phyloP scores from a whole-genome alignment of 2,329 filamentous ascomycete genomes.

The Pezicula carpinea region DNA sequence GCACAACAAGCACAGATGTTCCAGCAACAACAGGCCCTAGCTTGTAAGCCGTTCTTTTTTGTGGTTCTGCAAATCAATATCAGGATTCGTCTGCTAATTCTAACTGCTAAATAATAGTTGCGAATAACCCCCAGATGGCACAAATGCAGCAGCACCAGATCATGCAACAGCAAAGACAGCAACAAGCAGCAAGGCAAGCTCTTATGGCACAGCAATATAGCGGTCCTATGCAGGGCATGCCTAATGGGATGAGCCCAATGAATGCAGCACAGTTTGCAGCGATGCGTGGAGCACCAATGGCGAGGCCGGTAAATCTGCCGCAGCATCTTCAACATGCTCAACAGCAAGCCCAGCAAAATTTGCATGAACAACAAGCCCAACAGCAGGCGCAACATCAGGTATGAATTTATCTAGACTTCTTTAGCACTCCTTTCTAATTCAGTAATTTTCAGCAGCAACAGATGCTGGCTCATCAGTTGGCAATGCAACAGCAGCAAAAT shows the following conservation, averaged over 20 bases:
- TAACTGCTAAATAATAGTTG: conserved; percentile 15
- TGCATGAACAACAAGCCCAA: conserved; percentile 34
- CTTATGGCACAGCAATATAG: conserved; percentile 50
- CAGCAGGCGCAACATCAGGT: conserved; percentile 29
- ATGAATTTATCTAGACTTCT: conserved; percentile 1
- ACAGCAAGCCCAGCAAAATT: conserved; percentile 30
- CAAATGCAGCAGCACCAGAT: conserved; percentile 51
- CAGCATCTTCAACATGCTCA: conserved; percentile 39
- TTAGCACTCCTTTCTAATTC: neutral
- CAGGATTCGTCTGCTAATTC: conserved; percentile 1
- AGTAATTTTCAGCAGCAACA: conserved; percentile 23
- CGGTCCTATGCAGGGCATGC: conserved; percentile 48
- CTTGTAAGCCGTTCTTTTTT: conserved; percentile 17
- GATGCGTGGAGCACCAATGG: conserved; percentile 38
- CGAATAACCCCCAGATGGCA: conserved; percentile 31
- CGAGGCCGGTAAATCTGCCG: conserved; percentile 40
- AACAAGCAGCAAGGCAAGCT: conserved; percentile 41
- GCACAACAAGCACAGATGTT: conserved; percentile 35
- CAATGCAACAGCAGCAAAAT: conserved; percentile 41
- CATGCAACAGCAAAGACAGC: conserved; percentile 44
- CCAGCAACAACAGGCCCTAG: conserved; percentile 34
- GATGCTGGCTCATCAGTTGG: conserved; percentile 44
- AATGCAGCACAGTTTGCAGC: conserved; percentile 47
- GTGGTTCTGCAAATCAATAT: neutral
- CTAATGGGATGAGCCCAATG: conserved; percentile 49